These are phyloP conservation scores for Microcos paniculata DNA, from an alignment of 345 rosid species.

Conservation along the genomic window DNA sequence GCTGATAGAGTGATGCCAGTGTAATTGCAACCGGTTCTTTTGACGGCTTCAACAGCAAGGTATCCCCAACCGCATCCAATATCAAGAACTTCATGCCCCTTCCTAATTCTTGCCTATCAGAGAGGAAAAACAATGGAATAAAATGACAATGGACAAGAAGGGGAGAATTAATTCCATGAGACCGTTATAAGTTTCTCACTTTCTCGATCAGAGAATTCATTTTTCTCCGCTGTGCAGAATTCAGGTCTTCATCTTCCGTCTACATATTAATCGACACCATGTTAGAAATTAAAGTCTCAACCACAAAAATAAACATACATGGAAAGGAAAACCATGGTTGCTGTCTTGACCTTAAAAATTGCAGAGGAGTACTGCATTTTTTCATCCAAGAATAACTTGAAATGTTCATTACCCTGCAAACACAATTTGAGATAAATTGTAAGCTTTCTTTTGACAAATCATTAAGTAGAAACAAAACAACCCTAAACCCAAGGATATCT, in stretches of 20 bases:
- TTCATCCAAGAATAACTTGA: constrained; percentile 72
- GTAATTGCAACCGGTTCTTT: constrained; percentile 82
- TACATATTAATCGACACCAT: too few relatives aligned
- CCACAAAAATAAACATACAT: too few relatives aligned
- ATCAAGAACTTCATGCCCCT: constrained; percentile 67
- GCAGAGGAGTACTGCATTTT: constrained; percentile 89
- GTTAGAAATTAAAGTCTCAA: neutral
- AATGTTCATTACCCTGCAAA: constrained; percentile 74
- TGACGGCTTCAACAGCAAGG: constrained; percentile 79
- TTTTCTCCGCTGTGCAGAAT: too few relatives aligned
- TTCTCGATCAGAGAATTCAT: too few relatives aligned
- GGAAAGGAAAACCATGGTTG: neutral
- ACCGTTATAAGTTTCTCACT: constrained; percentile 20
- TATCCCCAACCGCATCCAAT: constrained; percentile 97
- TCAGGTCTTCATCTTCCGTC: too few relatives aligned
- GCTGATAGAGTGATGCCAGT: constrained; percentile 80
- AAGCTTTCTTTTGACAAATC: neutral
- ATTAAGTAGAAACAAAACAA: too few relatives aligned
- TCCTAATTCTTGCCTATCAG: constrained; percentile 54
- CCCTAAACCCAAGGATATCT: too few relatives aligned
- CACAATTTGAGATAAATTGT: neutral
- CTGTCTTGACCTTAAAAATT: constrained; percentile 58
- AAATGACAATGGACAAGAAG: neutral
- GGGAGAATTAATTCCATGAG: neutral
- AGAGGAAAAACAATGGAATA: neutral